A percentile compares a stretch with the other conserved stretches of the same genome.
phyloP scores from a whole-genome alignment of 768 basidiomycete genomes.

The Boletus patriciae region DNA sequence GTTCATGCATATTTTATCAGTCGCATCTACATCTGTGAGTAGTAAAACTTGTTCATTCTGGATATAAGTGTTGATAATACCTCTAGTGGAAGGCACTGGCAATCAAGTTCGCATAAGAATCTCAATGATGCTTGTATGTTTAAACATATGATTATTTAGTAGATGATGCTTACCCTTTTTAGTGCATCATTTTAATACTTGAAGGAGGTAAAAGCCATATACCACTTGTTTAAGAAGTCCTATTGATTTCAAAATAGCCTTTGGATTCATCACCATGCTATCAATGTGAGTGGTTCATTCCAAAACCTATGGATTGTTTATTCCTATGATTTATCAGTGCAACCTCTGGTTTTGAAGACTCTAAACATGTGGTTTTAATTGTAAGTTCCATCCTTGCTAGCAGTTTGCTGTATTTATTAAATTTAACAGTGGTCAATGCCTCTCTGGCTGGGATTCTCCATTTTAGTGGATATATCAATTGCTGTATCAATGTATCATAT shows the following conservation, averaged over 20 bases:
- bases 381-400: neutral
- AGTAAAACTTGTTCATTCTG: neutral
- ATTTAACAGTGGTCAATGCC: slow-evolving; percentile 19
- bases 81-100: slow-evolving; percentile 10
- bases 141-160: neutral
- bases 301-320: neutral
- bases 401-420: neutral
- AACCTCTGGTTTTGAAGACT: neutral
- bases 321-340: neutral
- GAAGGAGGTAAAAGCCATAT: slow-evolving; percentile 19
- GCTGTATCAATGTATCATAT: slow-evolving; percentile 20
- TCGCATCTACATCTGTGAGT: slow-evolving; percentile 26
- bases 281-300: slow-evolving; percentile 13
- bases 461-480: slow-evolving; percentile 22
- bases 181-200: slow-evolving; percentile 19
- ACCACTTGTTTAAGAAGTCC: neutral
- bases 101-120: neutral
- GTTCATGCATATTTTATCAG: slow-evolving; percentile 26
- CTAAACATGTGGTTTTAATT: neutral
- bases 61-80: neutral
- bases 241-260: slow-evolving; percentile 14
- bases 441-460: slow-evolving; percentile 25
- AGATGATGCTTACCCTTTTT: neutral
- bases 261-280: slow-evolving; percentile 13
- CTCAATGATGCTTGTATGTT: slow-evolving; percentile 20